phyloP scores from a whole-genome alignment of 2,329 filamentous ascomycete genomes.

The Verticillium dahliae region DNA sequence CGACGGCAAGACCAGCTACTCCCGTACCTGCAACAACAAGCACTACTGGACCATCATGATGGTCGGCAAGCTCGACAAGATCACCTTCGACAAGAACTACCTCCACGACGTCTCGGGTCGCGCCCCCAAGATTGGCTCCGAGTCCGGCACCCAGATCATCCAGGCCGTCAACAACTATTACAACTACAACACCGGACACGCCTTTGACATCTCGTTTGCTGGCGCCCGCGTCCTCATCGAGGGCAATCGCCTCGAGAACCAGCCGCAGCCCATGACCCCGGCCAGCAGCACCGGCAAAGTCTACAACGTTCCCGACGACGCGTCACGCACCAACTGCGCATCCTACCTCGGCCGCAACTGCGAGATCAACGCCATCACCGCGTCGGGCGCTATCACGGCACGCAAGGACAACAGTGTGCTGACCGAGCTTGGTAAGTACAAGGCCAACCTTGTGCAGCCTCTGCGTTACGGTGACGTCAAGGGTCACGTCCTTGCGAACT shows the following conservation, averaged over 20 bases:
- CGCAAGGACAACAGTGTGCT: conserved; percentile 4
- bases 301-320: conserved; percentile 14
- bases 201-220: conserved; percentile 29
- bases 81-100: conserved; percentile 37
- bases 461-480: conserved; percentile 3
- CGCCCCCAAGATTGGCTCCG: conserved; percentile 31
- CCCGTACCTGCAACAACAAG: conserved; percentile 34
- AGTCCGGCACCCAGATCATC: conserved; percentile 12
- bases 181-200: conserved; percentile 32
- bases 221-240: conserved; percentile 28
- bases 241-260: conserved; percentile 35
- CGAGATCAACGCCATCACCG: conserved; percentile 18
- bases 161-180: conserved; percentile 38
- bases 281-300: conserved; percentile 15
- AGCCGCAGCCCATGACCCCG: conserved; percentile 28
- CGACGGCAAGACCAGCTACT: conserved; percentile 33
- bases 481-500: conserved; percentile 5
- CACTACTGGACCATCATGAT: conserved; percentile 41
- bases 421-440: conserved; percentile 6
- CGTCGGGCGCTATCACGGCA: conserved; percentile 17
- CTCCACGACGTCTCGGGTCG: conserved; percentile 37
- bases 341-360: conserved; percentile 20
- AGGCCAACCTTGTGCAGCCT: conserved; percentile 4
- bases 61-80: conserved; percentile 27
- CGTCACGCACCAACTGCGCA: conserved; percentile 8